Percentiles rank a stretch among this genome's conserved stretches.
Conservation (phyloP, 1,139 yeast species). For the Kodamaea suecica region DNA sequence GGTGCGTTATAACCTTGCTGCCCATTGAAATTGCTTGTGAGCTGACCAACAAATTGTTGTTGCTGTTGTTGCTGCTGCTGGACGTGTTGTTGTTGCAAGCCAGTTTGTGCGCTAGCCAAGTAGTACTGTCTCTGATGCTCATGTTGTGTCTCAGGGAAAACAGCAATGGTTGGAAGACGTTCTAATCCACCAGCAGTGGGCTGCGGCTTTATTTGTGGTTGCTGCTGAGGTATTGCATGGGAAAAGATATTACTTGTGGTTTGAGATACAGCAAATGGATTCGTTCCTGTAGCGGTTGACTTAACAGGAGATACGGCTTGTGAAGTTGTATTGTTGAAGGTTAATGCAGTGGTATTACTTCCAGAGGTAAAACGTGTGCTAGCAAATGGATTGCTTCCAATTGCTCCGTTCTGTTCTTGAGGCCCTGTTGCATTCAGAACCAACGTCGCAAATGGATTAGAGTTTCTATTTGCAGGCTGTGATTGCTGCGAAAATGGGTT, state of each 20-base stretch:
- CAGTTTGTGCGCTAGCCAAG: constrained; percentile 34
- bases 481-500: constrained; percentile 7
- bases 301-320: constrained; percentile 22
- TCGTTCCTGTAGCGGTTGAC: constrained; percentile 37
- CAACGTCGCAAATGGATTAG: constrained; percentile 41
- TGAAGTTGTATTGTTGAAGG: constrained; percentile 22
- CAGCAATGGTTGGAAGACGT: constrained; percentile 56
- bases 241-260: constrained; percentile 36
- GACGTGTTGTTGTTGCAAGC: constrained; percentile 16
- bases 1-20: constrained; percentile 3
- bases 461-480: constrained; percentile 20
- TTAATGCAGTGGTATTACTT: constrained; percentile 37
- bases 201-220: constrained; percentile 39
- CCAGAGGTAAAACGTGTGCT: constrained; percentile 36
- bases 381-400: constrained; percentile 50
- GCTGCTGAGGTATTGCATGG: constrained; percentile 14
- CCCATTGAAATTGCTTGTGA: constrained; percentile 1
- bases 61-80: constrained; percentile 15
- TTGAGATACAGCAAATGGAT: constrained; percentile 45
- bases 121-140: constrained; percentile 36
- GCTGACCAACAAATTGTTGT: constrained; percentile 6
- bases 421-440: constrained; percentile 18
- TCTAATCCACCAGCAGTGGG: constrained; percentile 71
- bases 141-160: constrained; percentile 60
- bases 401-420: constrained; percentile 8